Percentiles rank a stretch among this genome's conserved stretches.
These are phyloP conservation scores for Sporothrix humicola DNA, from an alignment of 2,329 filamentous ascomycete genomes.

Conservation along the genomic window DNA sequence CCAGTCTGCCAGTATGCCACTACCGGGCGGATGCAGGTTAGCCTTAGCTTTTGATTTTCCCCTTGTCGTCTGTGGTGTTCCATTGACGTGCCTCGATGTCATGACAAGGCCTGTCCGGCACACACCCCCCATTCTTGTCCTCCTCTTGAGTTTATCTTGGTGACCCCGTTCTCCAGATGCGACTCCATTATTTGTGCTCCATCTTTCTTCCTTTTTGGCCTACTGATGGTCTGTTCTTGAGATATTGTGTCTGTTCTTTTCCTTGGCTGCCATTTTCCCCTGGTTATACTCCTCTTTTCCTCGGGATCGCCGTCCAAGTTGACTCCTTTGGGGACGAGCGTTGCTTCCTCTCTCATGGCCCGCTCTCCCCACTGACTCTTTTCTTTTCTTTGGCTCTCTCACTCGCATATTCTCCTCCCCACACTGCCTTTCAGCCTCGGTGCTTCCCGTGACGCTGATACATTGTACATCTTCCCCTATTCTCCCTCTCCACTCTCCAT, in stretches of 20 bases:
- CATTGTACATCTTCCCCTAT: background rate
- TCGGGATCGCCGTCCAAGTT: constrained; percentile 30
- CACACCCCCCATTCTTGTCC: background rate
- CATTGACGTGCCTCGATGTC: too few relatives aligned
- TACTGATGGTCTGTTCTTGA: background rate
- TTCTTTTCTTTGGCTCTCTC: background rate
- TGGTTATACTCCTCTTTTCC: background rate
- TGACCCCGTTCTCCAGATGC: background rate
- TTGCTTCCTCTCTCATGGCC: background rate
- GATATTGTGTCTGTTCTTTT: background rate
- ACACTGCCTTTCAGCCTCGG: background rate
- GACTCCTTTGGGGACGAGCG: background rate
- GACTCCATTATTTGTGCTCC: background rate
- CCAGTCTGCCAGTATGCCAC: background rate
- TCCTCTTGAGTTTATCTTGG: constrained; percentile 21
- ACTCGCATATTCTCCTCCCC: background rate
- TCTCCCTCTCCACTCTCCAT: background rate
- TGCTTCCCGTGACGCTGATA: background rate
- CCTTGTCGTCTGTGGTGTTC: too few relatives aligned
- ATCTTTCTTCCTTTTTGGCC: background rate
- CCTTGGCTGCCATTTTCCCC: background rate
- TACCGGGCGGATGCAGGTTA: background rate
- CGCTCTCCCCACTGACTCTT: background rate
- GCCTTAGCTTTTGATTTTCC: background rate
- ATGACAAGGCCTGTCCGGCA: background rate